Evolutionary conservation across 257 asterid species (phyloP), one percentile per base, ranked within the genome.

Genomic region (Solanum corneliomulleri): DNA sequence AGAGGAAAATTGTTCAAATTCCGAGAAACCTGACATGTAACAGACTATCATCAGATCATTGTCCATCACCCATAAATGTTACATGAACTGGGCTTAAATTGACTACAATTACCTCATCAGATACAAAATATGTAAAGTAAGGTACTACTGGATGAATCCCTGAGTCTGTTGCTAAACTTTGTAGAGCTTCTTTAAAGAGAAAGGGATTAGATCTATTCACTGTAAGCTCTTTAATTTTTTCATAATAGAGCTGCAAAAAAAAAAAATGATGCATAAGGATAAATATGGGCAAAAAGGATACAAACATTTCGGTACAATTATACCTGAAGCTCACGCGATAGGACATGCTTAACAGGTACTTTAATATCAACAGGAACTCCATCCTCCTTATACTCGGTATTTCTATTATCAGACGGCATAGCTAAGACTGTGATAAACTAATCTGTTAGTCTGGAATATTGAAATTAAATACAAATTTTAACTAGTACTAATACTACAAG

Each of bases 311-410:
- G 86, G 60, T 72, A 78, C 20, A 47, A 47, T 68, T 76, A 86
- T 91, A 97, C 99, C 99, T 97, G 99, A 89, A 96, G 97, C 90
- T 97, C 99, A 78, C 98, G 97, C 1, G 99, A 97, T 87, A 97
- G 94, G 8, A 96, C 98, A 85, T 97, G 99, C 92, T 97, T 97
- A 87, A 95, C 94, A 12, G 99, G 99, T 88, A 96, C 93, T 89
- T 94, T 97, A 89, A 97, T 90, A 88, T 97, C 99, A 86, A 94
- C 91, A 39, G 96, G 92, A 84, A 90, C 90, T 74, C 98, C 96
- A 76, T 95, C 99, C 86, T 97, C 98, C 88, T 94, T 96, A 89
- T 90, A 93, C 86, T 94, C 98, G 35, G 93, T 84, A 92, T 93
- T 92, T 92, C 95, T 91, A 88, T 89, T 95, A 86, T 97, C 99